phyloP scores from a whole-genome alignment of 345 rosid genomes.

The Bretschneidera sinensis region DNA sequence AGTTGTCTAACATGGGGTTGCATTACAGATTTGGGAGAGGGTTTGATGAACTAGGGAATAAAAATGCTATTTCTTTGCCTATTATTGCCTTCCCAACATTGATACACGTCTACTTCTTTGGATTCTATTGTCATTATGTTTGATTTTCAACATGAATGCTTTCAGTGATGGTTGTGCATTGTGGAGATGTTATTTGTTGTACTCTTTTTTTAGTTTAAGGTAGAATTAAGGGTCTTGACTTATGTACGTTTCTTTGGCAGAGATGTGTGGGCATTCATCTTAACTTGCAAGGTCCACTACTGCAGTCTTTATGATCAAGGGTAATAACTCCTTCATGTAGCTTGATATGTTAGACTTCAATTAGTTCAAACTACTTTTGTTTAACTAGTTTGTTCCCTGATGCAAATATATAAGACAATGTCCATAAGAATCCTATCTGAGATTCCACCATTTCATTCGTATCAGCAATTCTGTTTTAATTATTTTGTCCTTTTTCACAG shows the following conservation, averaged over 20 bases:
- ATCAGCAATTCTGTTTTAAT: slow-evolving; percentile 7
- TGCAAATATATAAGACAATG: not conserved
- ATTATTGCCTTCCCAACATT: too few species aligned
- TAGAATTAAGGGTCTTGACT: slow-evolving; percentile 1
- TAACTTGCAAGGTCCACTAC: slow-evolving; percentile 88
- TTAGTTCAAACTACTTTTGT: not conserved
- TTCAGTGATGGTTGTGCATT: not conserved
- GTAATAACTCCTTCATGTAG: slow-evolving; percentile 37
- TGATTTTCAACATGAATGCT: not conserved
- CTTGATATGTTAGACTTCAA: slow-evolving; percentile 14
- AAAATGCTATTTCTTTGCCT: not conserved
- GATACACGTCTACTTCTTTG: not conserved
- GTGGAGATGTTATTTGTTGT: not conserved
- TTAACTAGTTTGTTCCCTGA: not conserved
- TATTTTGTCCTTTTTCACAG: slow-evolving; percentile 32
- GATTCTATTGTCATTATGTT: not conserved
- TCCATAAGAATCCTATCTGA: not conserved
- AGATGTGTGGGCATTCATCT: slow-evolving; percentile 96
- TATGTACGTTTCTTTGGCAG: slow-evolving; percentile 36
- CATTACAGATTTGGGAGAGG: not conserved
- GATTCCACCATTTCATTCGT: slow-evolving; percentile 2
- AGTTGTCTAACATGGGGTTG: too few species aligned
- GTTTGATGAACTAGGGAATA: not conserved
- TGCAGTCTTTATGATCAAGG: slow-evolving; percentile 98
- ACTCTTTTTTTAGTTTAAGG: not conserved